Percentiles rank a stretch among this genome's conserved stretches.
Evolutionary conservation across 1,284 basidiomycete species (phyloP).

Genomic region (Sphagnurus paluster): DNA sequence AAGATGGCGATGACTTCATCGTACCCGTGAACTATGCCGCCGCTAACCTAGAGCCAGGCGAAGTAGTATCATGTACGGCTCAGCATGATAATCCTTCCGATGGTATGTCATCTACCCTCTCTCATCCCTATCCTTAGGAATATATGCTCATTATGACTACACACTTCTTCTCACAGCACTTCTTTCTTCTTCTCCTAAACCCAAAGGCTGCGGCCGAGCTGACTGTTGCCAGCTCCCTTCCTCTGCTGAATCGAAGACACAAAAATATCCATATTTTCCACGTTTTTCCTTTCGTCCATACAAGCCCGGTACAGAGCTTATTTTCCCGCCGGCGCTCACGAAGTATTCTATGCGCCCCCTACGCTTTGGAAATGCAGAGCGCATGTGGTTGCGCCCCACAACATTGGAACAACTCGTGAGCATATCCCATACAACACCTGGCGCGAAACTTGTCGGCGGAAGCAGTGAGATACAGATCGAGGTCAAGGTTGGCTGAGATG

Average conservation of each 20-base stretch:
- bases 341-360: slow-evolving; percentile 10
- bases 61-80: slow-evolving; percentile 2
- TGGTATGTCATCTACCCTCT: too few species aligned
- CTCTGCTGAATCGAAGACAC: background rate
- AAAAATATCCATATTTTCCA: slow-evolving; percentile 15
- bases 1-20: slow-evolving; percentile 6
- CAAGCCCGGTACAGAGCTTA: slow-evolving; percentile 15
- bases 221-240: slow-evolving; percentile 17
- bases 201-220: slow-evolving; percentile 14
- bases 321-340: slow-evolving; percentile 13
- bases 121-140: too few species aligned
- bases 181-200: background rate
- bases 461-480: slow-evolving; percentile 19
- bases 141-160: too few species aligned
- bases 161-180: too few species aligned
- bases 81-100: too few species aligned
- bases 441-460: slow-evolving; percentile 14
- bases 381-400: slow-evolving; percentile 13
- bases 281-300: slow-evolving; percentile 18
- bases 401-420: slow-evolving; percentile 14
- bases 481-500: slow-evolving; percentile 10
- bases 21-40: slow-evolving; percentile 14
- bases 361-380: slow-evolving; percentile 12
- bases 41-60: slow-evolving; percentile 15
- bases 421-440: slow-evolving; percentile 6